Percentiles rank a stretch among this genome's conserved stretches.
These are phyloP conservation scores for Candida sp. DNA, from an alignment of 1,139 yeast species.

Conservation along the genomic window DNA sequence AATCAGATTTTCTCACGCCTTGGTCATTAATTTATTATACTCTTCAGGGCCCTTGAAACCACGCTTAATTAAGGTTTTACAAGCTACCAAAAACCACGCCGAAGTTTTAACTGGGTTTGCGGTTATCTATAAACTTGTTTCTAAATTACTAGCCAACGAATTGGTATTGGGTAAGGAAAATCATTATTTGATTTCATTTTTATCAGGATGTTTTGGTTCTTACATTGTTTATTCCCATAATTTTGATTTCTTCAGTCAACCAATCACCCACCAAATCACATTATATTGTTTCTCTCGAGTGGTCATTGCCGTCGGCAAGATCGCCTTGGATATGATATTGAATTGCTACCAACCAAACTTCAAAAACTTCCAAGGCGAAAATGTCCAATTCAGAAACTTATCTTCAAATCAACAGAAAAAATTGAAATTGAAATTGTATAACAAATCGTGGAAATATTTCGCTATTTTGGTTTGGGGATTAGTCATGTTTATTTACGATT, in stretches of 20 bases:
- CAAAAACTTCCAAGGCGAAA: slow-evolving; percentile 16
- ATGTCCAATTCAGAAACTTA: slow-evolving; percentile 26
- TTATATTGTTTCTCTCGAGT: slow-evolving; percentile 61
- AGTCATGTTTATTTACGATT: slow-evolving; percentile 69
- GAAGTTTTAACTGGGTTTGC: slow-evolving; percentile 66
- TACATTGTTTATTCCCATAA: slow-evolving; percentile 64
- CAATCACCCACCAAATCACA: slow-evolving; percentile 58
- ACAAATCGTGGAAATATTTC: slow-evolving; percentile 57
- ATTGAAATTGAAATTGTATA: slow-evolving; percentile 31
- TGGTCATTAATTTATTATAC: slow-evolving; percentile 60
- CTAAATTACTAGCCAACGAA: slow-evolving; percentile 30
- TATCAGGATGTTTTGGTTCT: slow-evolving; percentile 67
- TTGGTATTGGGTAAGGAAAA: slow-evolving; percentile 31
- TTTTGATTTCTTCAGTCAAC: slow-evolving; percentile 41
- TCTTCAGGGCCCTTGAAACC: slow-evolving; percentile 47
- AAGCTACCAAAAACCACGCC: slow-evolving; percentile 67
- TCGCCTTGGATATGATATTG: slow-evolving; percentile 36
- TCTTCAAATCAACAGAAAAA: slow-evolving; percentile 29
- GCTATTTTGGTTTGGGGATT: slow-evolving; percentile 75
- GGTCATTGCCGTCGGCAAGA: slow-evolving; percentile 50
- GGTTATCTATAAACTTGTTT: slow-evolving; percentile 48
- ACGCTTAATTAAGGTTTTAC: slow-evolving; percentile 46
- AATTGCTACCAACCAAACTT: slow-evolving; percentile 35
- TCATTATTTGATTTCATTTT: slow-evolving; percentile 37
- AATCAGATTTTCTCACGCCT: slow-evolving; percentile 69